Evolutionary conservation across 192 early-diverging fungal species (phyloP), one percentile per base, ranked within the genome.

Genomic region (Mortierella antarctica): DNA sequence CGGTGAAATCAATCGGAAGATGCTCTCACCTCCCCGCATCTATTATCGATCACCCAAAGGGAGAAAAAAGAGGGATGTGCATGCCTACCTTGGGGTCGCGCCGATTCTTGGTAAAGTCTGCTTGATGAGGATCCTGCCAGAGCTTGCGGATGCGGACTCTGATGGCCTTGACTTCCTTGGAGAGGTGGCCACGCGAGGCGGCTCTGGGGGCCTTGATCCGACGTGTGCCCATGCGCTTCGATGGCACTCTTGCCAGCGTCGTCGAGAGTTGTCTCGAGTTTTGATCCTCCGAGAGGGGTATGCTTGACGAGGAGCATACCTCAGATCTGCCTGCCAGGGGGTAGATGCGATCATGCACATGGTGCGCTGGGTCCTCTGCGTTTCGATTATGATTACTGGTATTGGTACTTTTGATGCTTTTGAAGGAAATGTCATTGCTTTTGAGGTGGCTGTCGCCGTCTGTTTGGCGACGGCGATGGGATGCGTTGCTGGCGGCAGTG

Each of bases 71-170:
- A 61, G 7, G 45, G 13, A 46, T 4, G 50, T 18, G 20, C 6
- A n/a, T 66, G 41, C 20, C 12, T 76, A 77, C 74, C 74, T 77
- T 70, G 9, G 74, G 68, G 49, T 59, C 67, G 8, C 56, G 61
- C 53, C 62, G 54, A 57, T 11, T 64, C 49, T 46, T 60, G 13
- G 14, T 18, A 20, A 60, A 17, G 7, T 70, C 67, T 31, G 67
- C 48, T 7, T 60, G 67, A 1, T 56, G 61, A n/a, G 74, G 74
- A 21, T 77, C 74, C 47, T 50, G 51, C 74, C 74, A 77, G 8
- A 77, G 62, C 10, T 65, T 57, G 40, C 74, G 67, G 62, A 77
- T 70, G n/a, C 74, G 74, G 13, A 23, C 55, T 42, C 48, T 57
- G 55, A 77, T 46, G 6, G 52, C 56, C 48, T 59, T 70, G 41